These are phyloP conservation scores for Brassica cretica DNA, from an alignment of 345 rosid species.

Conservation along the genomic window DNA sequence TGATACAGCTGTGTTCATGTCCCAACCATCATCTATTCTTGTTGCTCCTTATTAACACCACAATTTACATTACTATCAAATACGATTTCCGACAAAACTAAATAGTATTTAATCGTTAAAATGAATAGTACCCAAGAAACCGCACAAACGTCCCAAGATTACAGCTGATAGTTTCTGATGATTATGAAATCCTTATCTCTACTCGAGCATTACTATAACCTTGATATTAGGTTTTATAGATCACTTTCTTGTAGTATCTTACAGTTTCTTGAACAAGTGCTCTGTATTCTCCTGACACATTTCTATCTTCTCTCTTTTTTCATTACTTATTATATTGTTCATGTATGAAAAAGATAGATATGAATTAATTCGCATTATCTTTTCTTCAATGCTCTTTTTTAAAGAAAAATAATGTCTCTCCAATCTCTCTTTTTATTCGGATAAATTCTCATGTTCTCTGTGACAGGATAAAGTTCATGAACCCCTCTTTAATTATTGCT, in stretches of 20 bases:
- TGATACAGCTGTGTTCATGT: conserved; percentile 65
- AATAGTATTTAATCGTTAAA: conserved; percentile 16
- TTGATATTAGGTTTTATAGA: conserved; percentile 26
- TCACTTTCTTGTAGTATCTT: conserved; percentile 17
- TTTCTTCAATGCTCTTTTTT: conserved; percentile 32
- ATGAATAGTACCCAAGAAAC: conserved; percentile 18
- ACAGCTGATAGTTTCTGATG: conserved; percentile 34
- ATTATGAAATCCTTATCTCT: conserved; percentile 2
- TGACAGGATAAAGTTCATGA: conserved; percentile 49
- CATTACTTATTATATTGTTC: conserved; percentile 26
- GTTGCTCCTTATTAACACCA: conserved; percentile 49
- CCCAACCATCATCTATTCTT: conserved; percentile 63
- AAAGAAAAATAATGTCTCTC: conserved; percentile 5
- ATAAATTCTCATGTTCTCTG: conserved; percentile 74
- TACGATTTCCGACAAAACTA: conserved; percentile 3
- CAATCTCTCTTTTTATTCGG: conserved; percentile 38
- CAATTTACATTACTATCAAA: conserved; percentile 24
- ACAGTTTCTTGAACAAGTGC: conserved; percentile 44
- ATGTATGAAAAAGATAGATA: conserved; percentile 17
- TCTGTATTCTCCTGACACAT: conserved; percentile 68
- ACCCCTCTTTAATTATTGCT: conserved; percentile 34
- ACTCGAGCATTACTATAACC: conserved; percentile 4
- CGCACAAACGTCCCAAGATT: conserved; percentile 57
- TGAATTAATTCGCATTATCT: conserved; percentile 23
- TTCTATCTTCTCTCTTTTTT: conserved; percentile 41